phyloP scores from a whole-genome alignment of 805 yeast genomes.

The Cyberlindnera euphorbiae region DNA sequence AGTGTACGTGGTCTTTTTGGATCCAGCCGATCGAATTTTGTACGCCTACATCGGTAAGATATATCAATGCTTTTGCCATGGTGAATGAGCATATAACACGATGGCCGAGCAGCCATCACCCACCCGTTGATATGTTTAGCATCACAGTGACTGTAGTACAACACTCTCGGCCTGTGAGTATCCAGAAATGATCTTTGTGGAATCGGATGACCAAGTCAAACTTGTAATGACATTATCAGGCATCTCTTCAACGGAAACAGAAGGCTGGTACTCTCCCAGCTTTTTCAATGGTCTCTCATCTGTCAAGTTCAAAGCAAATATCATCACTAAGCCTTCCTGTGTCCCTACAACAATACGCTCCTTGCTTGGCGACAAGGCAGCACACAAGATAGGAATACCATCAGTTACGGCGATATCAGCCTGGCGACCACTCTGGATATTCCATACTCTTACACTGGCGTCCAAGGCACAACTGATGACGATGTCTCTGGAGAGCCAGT shows the following conservation, averaged over 20 bases:
- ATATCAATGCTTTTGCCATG: too few species aligned
- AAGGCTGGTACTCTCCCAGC: slow-evolving; percentile 25
- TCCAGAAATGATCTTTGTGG: slow-evolving; percentile 27
- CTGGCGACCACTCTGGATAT: slow-evolving; percentile 39
- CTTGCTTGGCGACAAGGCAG: slow-evolving; percentile 46
- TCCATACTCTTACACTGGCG: slow-evolving; percentile 68
- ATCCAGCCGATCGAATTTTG: too few species aligned
- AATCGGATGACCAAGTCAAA: slow-evolving; percentile 31
- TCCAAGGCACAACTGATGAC: slow-evolving; percentile 62
- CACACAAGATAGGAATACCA: slow-evolving; percentile 52
- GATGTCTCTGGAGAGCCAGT: slow-evolving; percentile 46
- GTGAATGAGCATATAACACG: too few species aligned
- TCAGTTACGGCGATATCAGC: slow-evolving; percentile 35
- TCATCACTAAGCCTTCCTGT: slow-evolving; percentile 51
- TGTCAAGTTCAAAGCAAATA: slow-evolving; percentile 41
- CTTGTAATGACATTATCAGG: slow-evolving; percentile 27
- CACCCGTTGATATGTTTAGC: too few species aligned
- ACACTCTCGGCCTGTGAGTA: slow-evolving; percentile 29
- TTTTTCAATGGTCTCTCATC: slow-evolving; percentile 11
- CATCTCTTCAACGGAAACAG: slow-evolving; percentile 8
- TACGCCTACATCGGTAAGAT: too few species aligned
- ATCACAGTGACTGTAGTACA: slow-evolving; percentile 3
- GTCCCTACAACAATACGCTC: slow-evolving; percentile 59
- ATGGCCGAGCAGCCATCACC: too few species aligned
- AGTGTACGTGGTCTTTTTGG: too few species aligned